Conservation (phyloP, 2,329 filamentous ascomycete species). For the Chrysosporium keratinophilum region DNA sequence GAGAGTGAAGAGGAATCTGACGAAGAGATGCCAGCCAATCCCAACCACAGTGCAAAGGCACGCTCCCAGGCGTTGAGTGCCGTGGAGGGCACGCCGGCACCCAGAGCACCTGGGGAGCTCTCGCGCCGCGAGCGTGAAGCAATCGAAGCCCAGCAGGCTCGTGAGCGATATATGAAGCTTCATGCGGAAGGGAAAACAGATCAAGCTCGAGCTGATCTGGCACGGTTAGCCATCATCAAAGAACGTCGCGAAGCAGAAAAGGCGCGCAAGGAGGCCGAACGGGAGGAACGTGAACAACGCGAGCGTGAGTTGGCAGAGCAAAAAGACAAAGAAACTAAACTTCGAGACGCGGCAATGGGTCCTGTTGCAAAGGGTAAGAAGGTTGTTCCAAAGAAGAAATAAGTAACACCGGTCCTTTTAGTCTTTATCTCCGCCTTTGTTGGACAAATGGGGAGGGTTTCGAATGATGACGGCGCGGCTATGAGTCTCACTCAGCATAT, state of each 20-base stretch:
- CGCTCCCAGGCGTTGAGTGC: conserved; percentile 60
- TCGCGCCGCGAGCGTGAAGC: conserved; percentile 65
- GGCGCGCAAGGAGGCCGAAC: conserved; percentile 68
- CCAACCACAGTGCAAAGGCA: conserved; percentile 65
- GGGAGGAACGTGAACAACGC: conserved; percentile 40
- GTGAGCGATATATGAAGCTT: conserved; percentile 81
- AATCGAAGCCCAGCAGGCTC: conserved; percentile 73
- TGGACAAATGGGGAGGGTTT: neutral
- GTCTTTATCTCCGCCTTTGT: neutral
- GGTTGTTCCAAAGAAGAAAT: conserved; percentile 1
- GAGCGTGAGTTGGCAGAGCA: conserved; percentile 30
- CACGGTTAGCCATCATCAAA: conserved; percentile 66
- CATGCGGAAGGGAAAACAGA: conserved; percentile 95
- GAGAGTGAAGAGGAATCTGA: conserved; percentile 44
- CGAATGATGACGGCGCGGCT: neutral
- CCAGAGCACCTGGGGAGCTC: conserved; percentile 48
- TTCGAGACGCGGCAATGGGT: conserved; percentile 32
- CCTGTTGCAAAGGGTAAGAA: conserved; percentile 24
- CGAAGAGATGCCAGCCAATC: conserved; percentile 60
- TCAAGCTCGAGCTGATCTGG: conserved; percentile 80
- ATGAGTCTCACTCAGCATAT: neutral
- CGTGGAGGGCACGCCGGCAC: conserved; percentile 18
- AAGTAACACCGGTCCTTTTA: neutral
- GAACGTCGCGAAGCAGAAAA: conserved; percentile 80
- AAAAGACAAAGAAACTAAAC: conserved; percentile 32